Conservation (phyloP, 257 asterid species). For the Nicotiana tomentosiformis region DNA sequence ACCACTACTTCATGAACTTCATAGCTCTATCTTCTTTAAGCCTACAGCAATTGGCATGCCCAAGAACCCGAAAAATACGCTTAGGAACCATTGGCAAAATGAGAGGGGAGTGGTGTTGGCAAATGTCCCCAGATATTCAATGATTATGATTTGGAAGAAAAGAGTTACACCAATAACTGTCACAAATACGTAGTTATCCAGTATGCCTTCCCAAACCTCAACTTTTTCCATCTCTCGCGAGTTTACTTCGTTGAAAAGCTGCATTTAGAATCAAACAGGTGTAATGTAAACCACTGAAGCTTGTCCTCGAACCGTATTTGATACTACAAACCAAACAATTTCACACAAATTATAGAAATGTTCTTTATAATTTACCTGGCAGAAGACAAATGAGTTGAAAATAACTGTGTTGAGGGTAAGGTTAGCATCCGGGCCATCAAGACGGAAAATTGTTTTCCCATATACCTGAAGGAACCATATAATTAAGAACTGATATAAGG, state of each 20-base stretch:
- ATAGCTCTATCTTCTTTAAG: constrained; percentile 20
- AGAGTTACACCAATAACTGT: constrained; percentile 29
- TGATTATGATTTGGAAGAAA: constrained; percentile 34
- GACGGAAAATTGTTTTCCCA: constrained; percentile 10
- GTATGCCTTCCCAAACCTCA: constrained; percentile 40
- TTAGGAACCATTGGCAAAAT: constrained; percentile 29
- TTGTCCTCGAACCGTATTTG: neutral
- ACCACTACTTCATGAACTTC: constrained; percentile 17
- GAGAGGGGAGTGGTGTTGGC: constrained; percentile 44
- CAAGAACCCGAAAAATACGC: constrained; percentile 26
- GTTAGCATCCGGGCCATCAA: constrained; percentile 11
- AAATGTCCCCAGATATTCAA: constrained; percentile 40
- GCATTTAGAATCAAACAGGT: constrained; percentile 6
- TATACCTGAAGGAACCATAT: constrained; percentile 13
- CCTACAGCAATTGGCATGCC: constrained; percentile 38
- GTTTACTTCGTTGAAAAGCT: constrained; percentile 43
- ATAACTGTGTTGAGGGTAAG: constrained; percentile 15
- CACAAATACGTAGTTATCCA: constrained; percentile 34
- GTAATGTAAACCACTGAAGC: neutral
- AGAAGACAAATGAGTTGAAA: constrained; percentile 12
- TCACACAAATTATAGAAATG: neutral
- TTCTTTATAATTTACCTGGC: constrained; percentile 9
- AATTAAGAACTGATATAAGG: constrained; percentile 9
- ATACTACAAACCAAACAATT: neutral
- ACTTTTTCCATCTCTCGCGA: constrained; percentile 46